Evolutionary conservation across 164 flowering plant genomes (phyloP).

Genomic region (Macadamia integrifolia): DNA sequence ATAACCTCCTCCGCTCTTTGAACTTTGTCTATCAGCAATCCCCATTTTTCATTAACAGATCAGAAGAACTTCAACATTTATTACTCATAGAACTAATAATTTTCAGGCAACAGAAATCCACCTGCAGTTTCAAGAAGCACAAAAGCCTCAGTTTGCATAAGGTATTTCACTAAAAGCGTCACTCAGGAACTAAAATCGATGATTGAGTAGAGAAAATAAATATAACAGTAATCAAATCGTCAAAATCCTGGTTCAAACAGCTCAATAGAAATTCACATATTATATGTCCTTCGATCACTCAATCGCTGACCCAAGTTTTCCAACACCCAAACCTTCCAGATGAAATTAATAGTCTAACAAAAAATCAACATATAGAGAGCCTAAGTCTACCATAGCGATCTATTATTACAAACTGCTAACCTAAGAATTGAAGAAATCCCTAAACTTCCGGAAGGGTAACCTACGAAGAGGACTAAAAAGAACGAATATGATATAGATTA

Average conservation of each 20-base stretch:
- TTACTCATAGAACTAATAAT: background rate
- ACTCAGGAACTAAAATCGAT: background rate
- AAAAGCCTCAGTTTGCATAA: background rate
- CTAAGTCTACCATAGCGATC: background rate
- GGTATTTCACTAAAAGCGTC: background rate
- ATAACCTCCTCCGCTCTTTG: conserved; percentile 57
- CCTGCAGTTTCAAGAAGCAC: conserved; percentile 16
- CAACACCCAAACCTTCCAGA: background rate
- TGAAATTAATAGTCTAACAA: background rate
- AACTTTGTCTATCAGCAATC: conserved; percentile 43
- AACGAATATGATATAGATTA: background rate
- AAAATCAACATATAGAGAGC: background rate
- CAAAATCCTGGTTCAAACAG: background rate
- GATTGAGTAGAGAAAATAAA: no score
- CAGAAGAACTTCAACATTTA: background rate
- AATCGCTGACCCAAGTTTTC: no score
- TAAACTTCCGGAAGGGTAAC: no score
- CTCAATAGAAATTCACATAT: background rate
- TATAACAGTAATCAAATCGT: background rate
- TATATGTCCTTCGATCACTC: background rate
- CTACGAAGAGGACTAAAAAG: no score
- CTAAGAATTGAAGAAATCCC: background rate
- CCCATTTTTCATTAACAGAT: conserved; percentile 38
- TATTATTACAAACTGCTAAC: background rate
- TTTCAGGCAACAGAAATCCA: conserved; percentile 8